Evolutionary conservation across 495 filamentous ascomycete genomes (phyloP).

Genomic region (Xylaria cubensis): DNA sequence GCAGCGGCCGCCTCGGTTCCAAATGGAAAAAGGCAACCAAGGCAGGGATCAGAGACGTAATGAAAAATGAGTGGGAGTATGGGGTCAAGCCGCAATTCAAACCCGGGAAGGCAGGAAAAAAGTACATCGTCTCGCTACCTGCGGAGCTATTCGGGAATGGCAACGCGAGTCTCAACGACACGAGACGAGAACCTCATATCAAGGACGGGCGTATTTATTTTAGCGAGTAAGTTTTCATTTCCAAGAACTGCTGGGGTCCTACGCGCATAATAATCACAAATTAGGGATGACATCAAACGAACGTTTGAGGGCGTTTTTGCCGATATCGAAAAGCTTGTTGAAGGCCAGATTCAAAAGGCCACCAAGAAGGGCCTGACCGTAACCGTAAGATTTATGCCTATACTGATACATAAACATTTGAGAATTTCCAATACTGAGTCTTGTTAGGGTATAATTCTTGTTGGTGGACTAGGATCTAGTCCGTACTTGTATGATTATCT

Average conservation of each 20-base stretch:
- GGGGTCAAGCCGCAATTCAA: constrained; percentile 35
- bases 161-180: constrained; percentile 17
- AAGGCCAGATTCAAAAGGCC: constrained; percentile 17
- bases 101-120: constrained; percentile 1
- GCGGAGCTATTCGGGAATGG: constrained; percentile 18
- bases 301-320: constrained; percentile 14
- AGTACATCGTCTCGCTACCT: constrained; percentile 30
- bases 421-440: background rate
- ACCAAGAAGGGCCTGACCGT: background rate
- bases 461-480: constrained; percentile 37
- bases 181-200: constrained; percentile 24
- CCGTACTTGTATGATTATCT: constrained; percentile 33
- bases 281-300: constrained; percentile 12
- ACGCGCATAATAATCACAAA: background rate
- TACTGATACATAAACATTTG: background rate
- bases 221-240: constrained; percentile 10
- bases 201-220: constrained; percentile 28
- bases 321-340: constrained; percentile 22
- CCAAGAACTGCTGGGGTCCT: too few relatives aligned
- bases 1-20: constrained; percentile 29
- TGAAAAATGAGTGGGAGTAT: constrained; percentile 39
- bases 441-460: constrained; percentile 35
- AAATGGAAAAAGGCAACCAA: constrained; percentile 25
- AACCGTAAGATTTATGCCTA: constrained; percentile 14
- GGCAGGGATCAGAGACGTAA: constrained; percentile 27